Evolutionary conservation across 2,329 filamentous ascomycete species (phyloP).

Genomic region (Parastagonospora avenae): DNA sequence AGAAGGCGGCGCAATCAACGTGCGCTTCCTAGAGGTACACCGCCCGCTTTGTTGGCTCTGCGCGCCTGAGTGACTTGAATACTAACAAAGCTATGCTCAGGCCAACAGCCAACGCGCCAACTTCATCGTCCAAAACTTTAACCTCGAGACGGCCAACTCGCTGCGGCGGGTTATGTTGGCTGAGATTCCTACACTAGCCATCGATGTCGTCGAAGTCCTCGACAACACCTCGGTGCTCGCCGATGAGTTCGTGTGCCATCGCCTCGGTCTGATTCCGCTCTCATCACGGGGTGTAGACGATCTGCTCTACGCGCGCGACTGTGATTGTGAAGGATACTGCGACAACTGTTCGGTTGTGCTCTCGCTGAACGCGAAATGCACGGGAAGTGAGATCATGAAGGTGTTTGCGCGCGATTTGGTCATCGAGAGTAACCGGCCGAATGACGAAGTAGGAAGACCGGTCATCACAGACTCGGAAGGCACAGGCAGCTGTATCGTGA

Average conservation of each 20-base stretch:
- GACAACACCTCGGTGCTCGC: constrained; percentile 94
- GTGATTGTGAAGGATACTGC: constrained; percentile 95
- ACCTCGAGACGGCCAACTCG: constrained; percentile 90
- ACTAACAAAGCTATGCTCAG: constrained; percentile 54
- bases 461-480: constrained; percentile 83
- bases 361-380: constrained; percentile 83
- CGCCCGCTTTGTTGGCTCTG: constrained; percentile 21
- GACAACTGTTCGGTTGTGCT: constrained; percentile 88
- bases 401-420: constrained; percentile 91
- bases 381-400: constrained; percentile 84
- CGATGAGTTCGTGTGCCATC: constrained; percentile 94
- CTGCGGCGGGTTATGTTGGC: constrained; percentile 88
- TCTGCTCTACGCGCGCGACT: constrained; percentile 88
- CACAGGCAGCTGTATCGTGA: constrained; percentile 84
- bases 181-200: constrained; percentile 92
- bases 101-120: constrained; percentile 81
- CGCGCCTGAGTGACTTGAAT: constrained; percentile 1
- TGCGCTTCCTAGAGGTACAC: constrained; percentile 47
- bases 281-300: constrained; percentile 81
- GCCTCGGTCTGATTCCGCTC: constrained; percentile 87
- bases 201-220: constrained; percentile 92
- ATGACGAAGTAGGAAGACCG: constrained; percentile 77
- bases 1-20: constrained; percentile 50
- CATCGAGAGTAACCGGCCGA: constrained; percentile 70
- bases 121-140: constrained; percentile 88